Base-by-base conservation (phyloP, 1,139 yeast species). In the Arxiozyma heterogenica region DNA sequence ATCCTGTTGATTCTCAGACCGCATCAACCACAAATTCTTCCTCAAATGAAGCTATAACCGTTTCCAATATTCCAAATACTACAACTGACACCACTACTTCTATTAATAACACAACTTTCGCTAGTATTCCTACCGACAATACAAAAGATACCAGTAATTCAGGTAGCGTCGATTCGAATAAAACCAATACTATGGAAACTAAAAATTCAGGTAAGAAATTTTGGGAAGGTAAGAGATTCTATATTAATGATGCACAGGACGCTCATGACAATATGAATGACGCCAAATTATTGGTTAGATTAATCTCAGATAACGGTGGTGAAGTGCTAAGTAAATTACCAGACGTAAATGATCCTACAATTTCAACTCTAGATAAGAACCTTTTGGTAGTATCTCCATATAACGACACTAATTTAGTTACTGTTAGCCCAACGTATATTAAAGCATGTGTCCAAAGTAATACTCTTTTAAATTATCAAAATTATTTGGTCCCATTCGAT, bases 371-470 rank as follows among this genome's bases (percentile, higher is more conserved):
- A 18, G 22, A 41, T 12, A 53, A 25, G 1, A 51, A 57, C 20
- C 52, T 56, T 27, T 57, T 59, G 53, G 61, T 66, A n/a, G 64
- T 66, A 1, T 61, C 68, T n/a, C 66, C 67, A 12, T 64, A 62
- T 25, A 66, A 66, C 54, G 60, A 61, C 44, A 61, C 67, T 0
- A 58, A 61, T 42, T 49, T 63, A 42, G 61, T 61, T n/a, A 66
- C 69, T 2, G 64, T 66, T 17, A 61, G 64, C 2, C 62, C 69
- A 11, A 63, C 66, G 8, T 65, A 61, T 52, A 60, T 65, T 51
- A 57, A 57, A 44, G 64, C 62, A 8, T 65, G 67, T 55, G 59
- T 61, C 25, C 58, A 57, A 41, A 59, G 56, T 49, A 57, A 58
- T 46, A 58, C 54, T 22, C 52, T 63, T 34, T 49, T 63, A 44